These are phyloP conservation scores for Xanthoparmelia taractica DNA, from an alignment of 495 filamentous ascomycete species.

Conservation along the genomic window DNA sequence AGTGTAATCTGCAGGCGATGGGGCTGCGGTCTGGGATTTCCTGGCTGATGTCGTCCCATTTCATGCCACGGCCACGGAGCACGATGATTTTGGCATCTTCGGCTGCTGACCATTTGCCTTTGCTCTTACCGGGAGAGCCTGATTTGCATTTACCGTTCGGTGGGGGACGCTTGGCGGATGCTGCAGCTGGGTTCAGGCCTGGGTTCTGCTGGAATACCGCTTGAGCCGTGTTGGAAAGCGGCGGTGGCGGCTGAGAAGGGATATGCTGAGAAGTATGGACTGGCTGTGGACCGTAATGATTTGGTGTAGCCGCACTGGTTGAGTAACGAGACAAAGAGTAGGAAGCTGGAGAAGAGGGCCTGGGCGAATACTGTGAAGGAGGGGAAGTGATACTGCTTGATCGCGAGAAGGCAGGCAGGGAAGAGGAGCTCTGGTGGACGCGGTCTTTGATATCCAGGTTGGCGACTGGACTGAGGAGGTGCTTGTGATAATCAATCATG, in stretches of 20 bases:
- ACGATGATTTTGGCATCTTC: conserved; percentile 88
- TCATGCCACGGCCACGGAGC: conserved; percentile 81
- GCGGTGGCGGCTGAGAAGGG: conserved; percentile 5
- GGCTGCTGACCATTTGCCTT: conserved; percentile 82
- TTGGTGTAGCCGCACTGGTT: conserved; percentile 8
- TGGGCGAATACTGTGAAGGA: not conserved
- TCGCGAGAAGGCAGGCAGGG: conserved; percentile 16
- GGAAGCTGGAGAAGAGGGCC: conserved; percentile 7
- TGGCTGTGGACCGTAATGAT: not conserved
- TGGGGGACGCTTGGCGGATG: conserved; percentile 22
- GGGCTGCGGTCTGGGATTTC: conserved; percentile 80
- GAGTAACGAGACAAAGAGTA: conserved; percentile 18
- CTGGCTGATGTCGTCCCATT: conserved; percentile 97
- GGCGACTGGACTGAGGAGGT: conserved; percentile 22
- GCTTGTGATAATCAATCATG: conserved; percentile 17
- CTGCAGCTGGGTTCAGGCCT: conserved; percentile 8
- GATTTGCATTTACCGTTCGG: conserved; percentile 29
- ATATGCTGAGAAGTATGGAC: conserved; percentile 3
- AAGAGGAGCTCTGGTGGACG: conserved; percentile 16
- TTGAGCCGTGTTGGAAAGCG: conserved; percentile 10
- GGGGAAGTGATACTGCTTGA: conserved; percentile 13
- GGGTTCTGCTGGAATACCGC: conserved; percentile 8
- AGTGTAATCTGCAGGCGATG: conserved; percentile 89
- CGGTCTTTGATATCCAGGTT: conserved; percentile 25
- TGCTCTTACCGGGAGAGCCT: conserved; percentile 83